phyloP scores from a whole-genome alignment of 1,139 yeast genomes.

The Geotrichum bryndzae region DNA sequence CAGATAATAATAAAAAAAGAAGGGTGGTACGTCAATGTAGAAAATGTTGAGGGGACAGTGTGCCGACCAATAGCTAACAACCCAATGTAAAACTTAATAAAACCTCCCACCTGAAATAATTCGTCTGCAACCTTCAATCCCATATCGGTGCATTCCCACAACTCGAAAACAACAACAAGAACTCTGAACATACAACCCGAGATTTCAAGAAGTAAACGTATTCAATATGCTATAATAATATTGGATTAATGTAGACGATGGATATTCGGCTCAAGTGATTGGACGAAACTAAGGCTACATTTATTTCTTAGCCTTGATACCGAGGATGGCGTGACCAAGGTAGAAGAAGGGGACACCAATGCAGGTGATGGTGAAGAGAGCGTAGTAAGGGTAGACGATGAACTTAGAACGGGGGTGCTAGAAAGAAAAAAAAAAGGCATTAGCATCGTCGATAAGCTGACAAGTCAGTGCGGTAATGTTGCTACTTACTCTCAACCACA shows the following conservation, averaged over 20 bases:
- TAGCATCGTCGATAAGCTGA: not conserved
- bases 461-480: not conserved
- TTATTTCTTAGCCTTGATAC: conserved; percentile 13
- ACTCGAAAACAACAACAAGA: not conserved
- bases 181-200: not conserved
- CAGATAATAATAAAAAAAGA: not conserved
- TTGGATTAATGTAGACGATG: not conserved
- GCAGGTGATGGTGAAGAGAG: conserved; percentile 64
- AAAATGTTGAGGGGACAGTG: not conserved
- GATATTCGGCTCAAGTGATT: not conserved
- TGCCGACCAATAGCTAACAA: not conserved
- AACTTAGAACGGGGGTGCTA: conserved; percentile 58
- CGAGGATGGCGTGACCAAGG: conserved; percentile 60
- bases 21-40: not conserved
- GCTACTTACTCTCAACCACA: conserved; percentile 36
- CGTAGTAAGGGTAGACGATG: conserved; percentile 84
- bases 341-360: conserved; percentile 66
- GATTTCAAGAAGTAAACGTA: not conserved
- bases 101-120: not conserved
- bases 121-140: not conserved
- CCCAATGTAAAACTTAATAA: not conserved
- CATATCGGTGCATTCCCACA: not conserved
- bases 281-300: not conserved
- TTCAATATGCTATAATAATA: not conserved
- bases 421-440: not conserved